A percentile compares a stretch with the other conserved stretches of the same genome.
phyloP scores from a whole-genome alignment of 192 early-diverging fungal genomes.

The Coemansia sp. region DNA sequence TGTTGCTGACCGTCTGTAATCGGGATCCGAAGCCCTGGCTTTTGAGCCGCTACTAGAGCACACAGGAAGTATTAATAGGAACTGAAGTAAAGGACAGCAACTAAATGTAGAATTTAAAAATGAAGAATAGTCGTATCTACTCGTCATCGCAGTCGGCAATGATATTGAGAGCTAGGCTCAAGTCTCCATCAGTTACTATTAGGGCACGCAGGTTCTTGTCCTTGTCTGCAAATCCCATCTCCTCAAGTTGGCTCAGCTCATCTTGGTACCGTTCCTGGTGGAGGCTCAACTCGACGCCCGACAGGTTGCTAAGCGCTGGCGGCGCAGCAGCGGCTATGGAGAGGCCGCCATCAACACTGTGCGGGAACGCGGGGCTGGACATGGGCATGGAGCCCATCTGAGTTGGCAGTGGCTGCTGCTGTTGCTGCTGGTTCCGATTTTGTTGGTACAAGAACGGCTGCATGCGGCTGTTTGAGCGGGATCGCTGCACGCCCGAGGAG shows the following conservation, averaged over 20 bases:
- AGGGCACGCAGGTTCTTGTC: slow-evolving; percentile 84
- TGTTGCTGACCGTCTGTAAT: slow-evolving; percentile 14
- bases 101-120: neutral
- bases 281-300: neutral
- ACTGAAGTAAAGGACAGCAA: neutral
- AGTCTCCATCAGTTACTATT: slow-evolving; percentile 80
- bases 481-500: neutral
- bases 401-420: slow-evolving; percentile 6
- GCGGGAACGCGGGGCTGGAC: slow-evolving; percentile 3
- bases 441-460: slow-evolving; percentile 7
- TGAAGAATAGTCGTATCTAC: neutral
- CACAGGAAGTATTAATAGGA: neutral
- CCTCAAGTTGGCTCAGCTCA: slow-evolving; percentile 74
- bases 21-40: neutral
- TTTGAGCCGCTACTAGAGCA: neutral
- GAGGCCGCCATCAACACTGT: neutral
- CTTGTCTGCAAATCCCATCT: slow-evolving; percentile 93
- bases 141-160: slow-evolving; percentile 23
- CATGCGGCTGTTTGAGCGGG: slow-evolving; percentile 1
- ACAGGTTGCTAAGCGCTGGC: neutral
- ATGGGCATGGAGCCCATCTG: slow-evolving; percentile 27
- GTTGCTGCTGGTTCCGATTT: neutral
- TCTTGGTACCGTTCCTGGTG: slow-evolving; percentile 59
- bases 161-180: slow-evolving; percentile 78
- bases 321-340: neutral